Percentiles rank a stretch among this genome's conserved stretches.
Conservation (phyloP, 1,284 basidiomycete species). For the Meripilus lineatus region DNA sequence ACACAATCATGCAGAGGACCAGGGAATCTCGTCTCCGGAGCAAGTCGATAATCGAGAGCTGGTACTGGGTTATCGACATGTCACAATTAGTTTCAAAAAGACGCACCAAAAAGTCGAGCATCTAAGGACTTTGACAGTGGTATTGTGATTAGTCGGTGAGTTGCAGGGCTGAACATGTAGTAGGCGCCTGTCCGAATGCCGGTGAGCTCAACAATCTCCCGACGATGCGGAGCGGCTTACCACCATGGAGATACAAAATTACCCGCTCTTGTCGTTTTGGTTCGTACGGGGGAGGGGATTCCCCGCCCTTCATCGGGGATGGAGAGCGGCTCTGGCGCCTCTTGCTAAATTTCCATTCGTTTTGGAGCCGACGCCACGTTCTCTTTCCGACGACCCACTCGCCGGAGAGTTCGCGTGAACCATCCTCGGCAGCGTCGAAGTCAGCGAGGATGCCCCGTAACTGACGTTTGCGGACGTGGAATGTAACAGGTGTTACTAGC, state of each 20-base stretch:
- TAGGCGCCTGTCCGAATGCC: conserved; percentile 67
- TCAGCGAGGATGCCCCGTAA: conserved; percentile 77
- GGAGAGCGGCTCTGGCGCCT: conserved; percentile 13
- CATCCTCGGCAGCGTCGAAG: conserved; percentile 71
- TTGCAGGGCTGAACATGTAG: conserved; percentile 92
- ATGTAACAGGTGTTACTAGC: conserved; percentile 92
- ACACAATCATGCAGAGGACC: conserved; percentile 92
- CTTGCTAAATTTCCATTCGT: conserved; percentile 63
- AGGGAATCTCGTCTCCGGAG: conserved; percentile 92
- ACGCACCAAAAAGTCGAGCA: conserved; percentile 89
- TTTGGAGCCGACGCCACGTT: conserved; percentile 85
- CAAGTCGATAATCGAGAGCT: conserved; percentile 96
- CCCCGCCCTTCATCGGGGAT: no score
- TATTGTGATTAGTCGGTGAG: conserved; percentile 89
- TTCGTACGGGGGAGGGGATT: no score
- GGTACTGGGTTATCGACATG: conserved; percentile 3
- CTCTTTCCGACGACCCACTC: conserved; percentile 96
- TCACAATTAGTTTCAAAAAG: neutral
- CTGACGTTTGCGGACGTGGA: conserved; percentile 70
- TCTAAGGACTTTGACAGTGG: conserved; percentile 88
- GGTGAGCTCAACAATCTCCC: neutral
- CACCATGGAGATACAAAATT: conserved; percentile 93
- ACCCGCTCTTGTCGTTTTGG: conserved; percentile 66
- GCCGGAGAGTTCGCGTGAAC: conserved; percentile 78
- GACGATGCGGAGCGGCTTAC: conserved; percentile 34